Conservation (phyloP, 2,329 filamentous ascomycete species). For the Apiospora aurea region DNA sequence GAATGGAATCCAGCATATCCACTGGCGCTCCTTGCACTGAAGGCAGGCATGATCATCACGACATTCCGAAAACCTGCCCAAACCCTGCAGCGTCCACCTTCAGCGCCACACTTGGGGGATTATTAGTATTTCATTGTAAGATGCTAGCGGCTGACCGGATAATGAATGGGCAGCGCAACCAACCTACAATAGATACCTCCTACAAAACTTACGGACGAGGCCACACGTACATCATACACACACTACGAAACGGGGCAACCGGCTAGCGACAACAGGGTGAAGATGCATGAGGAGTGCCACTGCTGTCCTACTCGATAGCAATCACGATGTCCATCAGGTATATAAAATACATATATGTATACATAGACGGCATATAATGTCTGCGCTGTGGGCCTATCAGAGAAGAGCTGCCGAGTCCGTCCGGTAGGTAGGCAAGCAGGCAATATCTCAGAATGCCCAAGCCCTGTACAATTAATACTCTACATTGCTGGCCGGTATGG, state of each 20-base stretch:
- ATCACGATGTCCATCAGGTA: not conserved
- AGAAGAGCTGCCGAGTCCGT: not conserved
- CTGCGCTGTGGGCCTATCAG: not conserved
- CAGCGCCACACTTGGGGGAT: slow-evolving; percentile 2
- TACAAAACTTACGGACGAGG: not conserved
- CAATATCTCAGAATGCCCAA: not conserved
- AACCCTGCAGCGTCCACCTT: slow-evolving; percentile 13
- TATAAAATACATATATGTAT: not conserved
- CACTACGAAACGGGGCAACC: not conserved
- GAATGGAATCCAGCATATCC: slow-evolving; percentile 11
- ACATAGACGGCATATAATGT: not conserved
- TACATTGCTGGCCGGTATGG: slow-evolving; percentile 5
- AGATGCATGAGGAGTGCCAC: not conserved
- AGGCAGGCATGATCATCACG: slow-evolving; percentile 18
- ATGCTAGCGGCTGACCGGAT: slow-evolving; percentile 8
- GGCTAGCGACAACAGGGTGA: not conserved
- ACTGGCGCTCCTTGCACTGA: slow-evolving; percentile 15
- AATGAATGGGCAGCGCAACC: not conserved
- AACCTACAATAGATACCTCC: not conserved
- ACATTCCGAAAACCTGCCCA: slow-evolving; percentile 14
- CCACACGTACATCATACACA: not conserved
- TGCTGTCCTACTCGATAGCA: slow-evolving; percentile 1
- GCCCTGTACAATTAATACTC: not conserved
- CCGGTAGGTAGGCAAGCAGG: not conserved
- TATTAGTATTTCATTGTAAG: not conserved